phyloP scores from a whole-genome alignment of 257 asterid species.

The Salvia splendens region DNA sequence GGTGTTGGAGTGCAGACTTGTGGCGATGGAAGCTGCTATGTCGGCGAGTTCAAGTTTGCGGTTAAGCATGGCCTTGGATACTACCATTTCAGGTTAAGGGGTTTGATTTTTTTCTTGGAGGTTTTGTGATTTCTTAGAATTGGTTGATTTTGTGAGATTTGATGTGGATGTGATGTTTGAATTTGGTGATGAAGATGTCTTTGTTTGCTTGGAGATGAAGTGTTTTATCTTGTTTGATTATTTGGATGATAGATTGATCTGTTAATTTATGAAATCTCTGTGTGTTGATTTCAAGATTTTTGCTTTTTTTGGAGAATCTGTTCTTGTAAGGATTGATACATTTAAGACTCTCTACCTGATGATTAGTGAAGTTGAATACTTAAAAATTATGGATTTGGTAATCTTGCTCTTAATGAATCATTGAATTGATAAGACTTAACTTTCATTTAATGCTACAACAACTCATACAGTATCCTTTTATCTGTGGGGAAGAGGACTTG shows the following conservation, averaged over 20 bases:
- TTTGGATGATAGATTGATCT: not conserved
- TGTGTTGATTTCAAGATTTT: not conserved
- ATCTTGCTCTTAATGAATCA: constrained; percentile 9
- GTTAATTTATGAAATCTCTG: not conserved
- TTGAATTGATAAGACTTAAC: constrained; percentile 16
- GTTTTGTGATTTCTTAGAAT: not conserved
- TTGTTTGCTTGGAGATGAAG: constrained; percentile 19
- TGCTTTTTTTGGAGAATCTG: not conserved
- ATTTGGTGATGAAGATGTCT: constrained; percentile 25
- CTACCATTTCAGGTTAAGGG: constrained; percentile 77
- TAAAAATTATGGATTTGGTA: not conserved
- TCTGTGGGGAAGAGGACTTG: not conserved
- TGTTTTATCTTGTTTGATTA: not conserved
- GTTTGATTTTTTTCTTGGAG: too few species aligned
- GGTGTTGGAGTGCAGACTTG: constrained; percentile 85
- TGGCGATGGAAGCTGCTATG: constrained; percentile 83
- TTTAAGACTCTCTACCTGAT: not conserved
- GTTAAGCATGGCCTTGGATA: constrained; percentile 86
- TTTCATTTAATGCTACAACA: constrained; percentile 30
- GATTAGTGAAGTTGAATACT: constrained; percentile 27
- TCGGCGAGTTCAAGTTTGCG: constrained; percentile 76
- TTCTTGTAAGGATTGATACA: not conserved
- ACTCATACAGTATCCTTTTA: not conserved
- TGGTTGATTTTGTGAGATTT: not conserved
- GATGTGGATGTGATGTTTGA: not conserved